Conservation (phyloP, 495 filamentous ascomycete genomes). For the Penicillium dipodomyicola region DNA sequence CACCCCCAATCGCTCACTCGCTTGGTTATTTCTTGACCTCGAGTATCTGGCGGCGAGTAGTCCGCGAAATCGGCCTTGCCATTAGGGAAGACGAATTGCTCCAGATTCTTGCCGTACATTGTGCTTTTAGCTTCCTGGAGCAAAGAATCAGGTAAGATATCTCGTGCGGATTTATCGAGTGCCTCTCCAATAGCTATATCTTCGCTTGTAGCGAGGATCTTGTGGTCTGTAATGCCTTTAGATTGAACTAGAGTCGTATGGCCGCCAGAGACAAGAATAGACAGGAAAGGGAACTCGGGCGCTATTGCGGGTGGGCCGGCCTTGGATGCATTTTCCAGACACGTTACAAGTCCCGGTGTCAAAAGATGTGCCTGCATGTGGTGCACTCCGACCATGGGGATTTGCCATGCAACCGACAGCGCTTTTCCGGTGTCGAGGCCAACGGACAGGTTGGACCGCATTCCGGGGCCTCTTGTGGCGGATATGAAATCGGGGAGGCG, state of each 20-base stretch:
- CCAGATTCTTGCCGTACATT: conserved; percentile 74
- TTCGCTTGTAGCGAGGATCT: conserved; percentile 62
- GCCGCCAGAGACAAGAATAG: conserved; percentile 86
- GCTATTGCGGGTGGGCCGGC: neutral
- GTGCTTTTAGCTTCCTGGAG: conserved; percentile 47
- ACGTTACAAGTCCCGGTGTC: conserved; percentile 76
- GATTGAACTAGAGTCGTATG: conserved; percentile 86
- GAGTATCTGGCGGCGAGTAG: conserved; percentile 54
- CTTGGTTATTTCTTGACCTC: conserved; percentile 51
- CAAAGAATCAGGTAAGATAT: conserved; percentile 58
- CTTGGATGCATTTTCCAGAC: conserved; percentile 38
- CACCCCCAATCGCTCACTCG: conserved; percentile 52
- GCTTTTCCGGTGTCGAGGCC: conserved; percentile 88
- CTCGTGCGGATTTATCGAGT: conserved; percentile 80
- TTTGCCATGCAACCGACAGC: conserved; percentile 75
- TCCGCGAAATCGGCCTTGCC: conserved; percentile 46
- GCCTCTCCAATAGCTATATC: conserved; percentile 83
- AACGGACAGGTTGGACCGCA: conserved; percentile 68
- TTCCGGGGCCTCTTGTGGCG: conserved; percentile 87
- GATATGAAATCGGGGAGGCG: conserved; percentile 74
- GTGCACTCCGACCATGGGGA: conserved; percentile 80
- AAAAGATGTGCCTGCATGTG: conserved; percentile 97
- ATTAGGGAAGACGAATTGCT: conserved; percentile 69
- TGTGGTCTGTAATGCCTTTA: conserved; percentile 60
- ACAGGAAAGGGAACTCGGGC: conserved; percentile 75